Percentiles rank a stretch among this genome's conserved stretches.
These are phyloP conservation scores for Hyphopichia fennica DNA, from an alignment of 1,139 yeast genomes.

Conservation along the genomic window DNA sequence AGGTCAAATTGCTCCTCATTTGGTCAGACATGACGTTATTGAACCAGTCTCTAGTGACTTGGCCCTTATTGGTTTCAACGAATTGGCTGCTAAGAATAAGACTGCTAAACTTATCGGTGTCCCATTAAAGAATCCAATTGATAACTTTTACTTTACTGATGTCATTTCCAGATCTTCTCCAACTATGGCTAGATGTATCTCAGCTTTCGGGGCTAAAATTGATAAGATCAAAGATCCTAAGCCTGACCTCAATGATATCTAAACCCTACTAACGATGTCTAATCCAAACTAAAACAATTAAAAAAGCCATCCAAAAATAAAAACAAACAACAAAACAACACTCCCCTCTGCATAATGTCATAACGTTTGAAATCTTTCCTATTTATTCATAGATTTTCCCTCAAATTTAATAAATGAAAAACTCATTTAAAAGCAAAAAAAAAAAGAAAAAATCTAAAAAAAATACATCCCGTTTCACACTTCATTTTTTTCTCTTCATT, in stretches of 20 bases:
- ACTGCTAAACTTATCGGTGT: conserved; percentile 44
- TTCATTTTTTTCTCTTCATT: not conserved
- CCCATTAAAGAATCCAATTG: conserved; percentile 66
- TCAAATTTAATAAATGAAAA: no score
- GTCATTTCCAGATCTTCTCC: conserved; percentile 85
- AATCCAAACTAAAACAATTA: not conserved
- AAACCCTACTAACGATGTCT: not conserved
- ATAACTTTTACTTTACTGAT: conserved; percentile 86
- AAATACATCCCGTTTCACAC: not conserved
- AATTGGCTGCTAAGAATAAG: conserved; percentile 41
- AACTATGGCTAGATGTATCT: conserved; percentile 84
- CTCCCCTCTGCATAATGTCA: conserved; percentile 3
- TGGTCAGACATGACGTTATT: conserved; percentile 71
- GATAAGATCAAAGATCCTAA: conserved; percentile 57
- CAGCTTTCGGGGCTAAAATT: conserved; percentile 64
- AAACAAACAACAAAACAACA: not conserved
- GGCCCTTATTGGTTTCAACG: conserved; percentile 58
- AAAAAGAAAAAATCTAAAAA: not conserved
- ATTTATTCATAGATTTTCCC: conserved; percentile 4
- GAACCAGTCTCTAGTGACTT: conserved; percentile 66
- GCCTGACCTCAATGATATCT: conserved; percentile 30
- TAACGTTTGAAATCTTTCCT: not conserved
- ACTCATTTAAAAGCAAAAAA: not conserved
- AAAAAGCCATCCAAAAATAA: not conserved
- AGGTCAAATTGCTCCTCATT: conserved; percentile 79